Base-by-base conservation (phyloP, 768 basidiomycete species). In the Mycena latifolia region DNA sequence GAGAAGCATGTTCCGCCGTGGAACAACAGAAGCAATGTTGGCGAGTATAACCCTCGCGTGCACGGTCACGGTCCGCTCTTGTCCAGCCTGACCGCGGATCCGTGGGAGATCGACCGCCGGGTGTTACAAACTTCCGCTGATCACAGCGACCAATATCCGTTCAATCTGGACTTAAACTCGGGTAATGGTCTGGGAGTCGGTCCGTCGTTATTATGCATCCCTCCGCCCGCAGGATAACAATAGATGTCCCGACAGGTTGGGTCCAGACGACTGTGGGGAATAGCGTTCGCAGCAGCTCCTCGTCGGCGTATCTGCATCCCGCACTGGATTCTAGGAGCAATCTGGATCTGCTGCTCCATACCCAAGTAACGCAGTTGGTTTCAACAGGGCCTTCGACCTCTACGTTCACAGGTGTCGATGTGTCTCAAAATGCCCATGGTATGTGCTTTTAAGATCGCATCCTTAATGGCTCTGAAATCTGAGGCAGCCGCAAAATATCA, bases 151-250 rank as follows among this genome's bases (percentile, higher is more conserved):
- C 59, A 71, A 29, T 79, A 75, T 53, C 75, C 74, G 1, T 77
- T 63, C 61, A 75, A 74, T 43, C 7, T 58, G n/a, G n/a, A n/a
- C n/a, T n/a, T n/a, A n/a, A n/a, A n/a, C n/a, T n/a, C n/a, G n/a
- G n/a, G n/a, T n/a, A 59, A 70, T 33, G 55, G 70, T 1, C 52
- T 77, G 2, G 78, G 78, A 17, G 35, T 77, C 17, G 73, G 77
- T 76, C 29, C 25, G 71, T 56, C 6, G 25, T 58, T 22, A 27
- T 52, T 11, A 35, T 35, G 11, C 1, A 29, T 7, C 41, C 5
- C 18, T 12, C 27, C 11, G 7, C 20, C 1, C 6, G 28, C 18
- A n/a, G n/a, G 2, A 39, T 43, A n/a, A n/a, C 29, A 18, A 14
- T 20, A 17, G 24, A 22, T 61, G 6, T 29, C 28, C 22, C 37